Base-by-base conservation (phyloP, 345 rosid genomes). In the Clarkia xantiana region DNA sequence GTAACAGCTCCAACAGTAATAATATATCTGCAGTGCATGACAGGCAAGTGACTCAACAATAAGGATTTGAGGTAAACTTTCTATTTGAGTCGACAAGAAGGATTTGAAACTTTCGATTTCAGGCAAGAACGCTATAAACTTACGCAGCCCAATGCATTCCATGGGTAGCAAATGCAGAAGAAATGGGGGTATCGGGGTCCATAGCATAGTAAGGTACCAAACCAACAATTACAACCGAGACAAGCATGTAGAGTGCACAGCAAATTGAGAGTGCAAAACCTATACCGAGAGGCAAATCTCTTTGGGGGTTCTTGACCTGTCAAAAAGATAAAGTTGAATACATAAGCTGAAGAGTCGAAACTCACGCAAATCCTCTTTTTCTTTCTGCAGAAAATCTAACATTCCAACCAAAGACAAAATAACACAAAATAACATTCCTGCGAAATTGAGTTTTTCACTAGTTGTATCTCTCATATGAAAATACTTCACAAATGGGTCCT, bases 121-220 rank as follows among this genome's bases (percentile, higher is more conserved):
- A 29, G 36, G 5, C 36, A n/a, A n/a, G n/a, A 17, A 47, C 8
- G 19, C 34, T 51, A 53, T 43, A 65, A 38, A 70, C 98, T 75
- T 76, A 91, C 98, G 85, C 89, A 9, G 94, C 94, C 98, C 98
- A 91, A 36, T 80, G 84, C 98, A 91, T 86, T 62, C 83, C 96
- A 63, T 79, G 71, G 61, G 68, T 65, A 64, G 91, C 68, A 64
- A 91, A 91, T 58, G 98, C 98, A 45, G 98, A 76, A 34, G 98
- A 91, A 49, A 91, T 91, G 6, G 98, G 98, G 40, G 98, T 91
- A 68, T 91, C 98, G 6, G 96, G 98, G 69, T 91, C 88, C 94
- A 91, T 77, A 15, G 75, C 79, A 69, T 81, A 81, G 65, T 91
- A 91, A 47, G 98, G 98, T 41, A 86, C 84, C 62, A 91, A 71